Conservation (phyloP, 2,329 filamentous ascomycete species). For the Talaromyces islandicus region DNA sequence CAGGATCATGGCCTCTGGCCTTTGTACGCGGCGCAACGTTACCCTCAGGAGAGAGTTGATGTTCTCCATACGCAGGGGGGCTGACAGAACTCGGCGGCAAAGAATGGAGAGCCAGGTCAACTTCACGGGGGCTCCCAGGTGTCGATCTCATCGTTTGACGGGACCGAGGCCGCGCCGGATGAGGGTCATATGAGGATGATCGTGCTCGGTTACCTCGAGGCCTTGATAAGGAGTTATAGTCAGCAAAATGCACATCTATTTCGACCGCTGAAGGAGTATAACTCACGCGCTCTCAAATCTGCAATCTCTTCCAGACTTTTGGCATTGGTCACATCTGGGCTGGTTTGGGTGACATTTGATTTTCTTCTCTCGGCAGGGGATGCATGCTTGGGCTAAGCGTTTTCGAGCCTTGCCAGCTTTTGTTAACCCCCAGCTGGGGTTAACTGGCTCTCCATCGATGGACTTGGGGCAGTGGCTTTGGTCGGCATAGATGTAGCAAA, state of each 20-base stretch:
- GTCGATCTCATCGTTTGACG: background rate
- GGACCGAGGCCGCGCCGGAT: background rate
- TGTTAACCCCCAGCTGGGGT: conserved; percentile 88
- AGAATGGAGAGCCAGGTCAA: background rate
- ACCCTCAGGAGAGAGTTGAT: background rate
- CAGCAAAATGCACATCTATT: conserved; percentile 4
- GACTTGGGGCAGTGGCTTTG: conserved; percentile 74
- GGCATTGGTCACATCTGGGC: conserved; percentile 82
- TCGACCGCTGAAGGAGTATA: background rate
- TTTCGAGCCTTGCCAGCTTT: conserved; percentile 93
- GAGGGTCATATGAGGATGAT: conserved; percentile 10
- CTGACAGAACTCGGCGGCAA: background rate
- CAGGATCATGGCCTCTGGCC: too few species aligned
- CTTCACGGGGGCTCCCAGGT: background rate
- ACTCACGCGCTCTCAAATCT: conserved; percentile 81
- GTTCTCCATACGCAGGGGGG: background rate
- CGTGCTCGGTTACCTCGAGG: conserved; percentile 23
- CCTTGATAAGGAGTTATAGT: conserved; percentile 14
- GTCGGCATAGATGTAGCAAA: conserved; percentile 83
- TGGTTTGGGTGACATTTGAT: conserved; percentile 92
- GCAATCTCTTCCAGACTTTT: conserved; percentile 82
- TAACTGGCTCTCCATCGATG: conserved; percentile 80
- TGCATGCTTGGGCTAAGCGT: conserved; percentile 82
- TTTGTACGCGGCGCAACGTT: background rate
- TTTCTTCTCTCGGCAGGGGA: conserved; percentile 93